phyloP scores from a whole-genome alignment of 805 yeast species.

The Spathaspora girioi region DNA sequence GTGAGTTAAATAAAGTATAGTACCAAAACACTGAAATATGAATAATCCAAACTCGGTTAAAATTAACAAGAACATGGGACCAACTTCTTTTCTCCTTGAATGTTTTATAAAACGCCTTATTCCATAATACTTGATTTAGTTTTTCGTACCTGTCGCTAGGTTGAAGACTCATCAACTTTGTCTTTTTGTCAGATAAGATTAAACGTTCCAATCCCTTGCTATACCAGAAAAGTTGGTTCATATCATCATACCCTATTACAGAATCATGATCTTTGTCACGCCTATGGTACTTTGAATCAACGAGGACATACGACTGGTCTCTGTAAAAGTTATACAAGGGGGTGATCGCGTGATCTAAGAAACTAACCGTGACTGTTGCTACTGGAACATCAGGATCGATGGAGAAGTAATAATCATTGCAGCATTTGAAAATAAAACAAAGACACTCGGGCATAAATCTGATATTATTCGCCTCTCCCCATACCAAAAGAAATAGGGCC shows the following conservation, averaged over 20 bases:
- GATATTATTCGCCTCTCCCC: constrained; percentile 90
- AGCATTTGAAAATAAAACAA: constrained; percentile 80
- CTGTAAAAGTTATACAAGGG: constrained; percentile 67
- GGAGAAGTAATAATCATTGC: constrained; percentile 61
- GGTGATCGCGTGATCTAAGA: constrained; percentile 66
- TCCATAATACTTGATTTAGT: constrained; percentile 62
- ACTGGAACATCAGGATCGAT: constrained; percentile 31
- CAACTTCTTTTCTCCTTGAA: constrained; percentile 72
- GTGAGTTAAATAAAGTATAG: constrained; percentile 65
- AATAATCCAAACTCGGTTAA: constrained; percentile 76
- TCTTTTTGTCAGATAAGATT: constrained; percentile 39
- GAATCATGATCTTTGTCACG: constrained; percentile 62
- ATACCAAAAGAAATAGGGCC: constrained; percentile 65
- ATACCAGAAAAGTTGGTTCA: constrained; percentile 86
- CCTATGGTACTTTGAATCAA: constrained; percentile 42
- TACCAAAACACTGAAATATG: constrained; percentile 77
- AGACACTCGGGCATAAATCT: constrained; percentile 88
- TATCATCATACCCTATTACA: constrained; percentile 84
- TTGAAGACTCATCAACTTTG: constrained; percentile 49
- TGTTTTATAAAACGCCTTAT: constrained; percentile 66
- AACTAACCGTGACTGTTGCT: constrained; percentile 32
- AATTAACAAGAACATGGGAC: constrained; percentile 70
- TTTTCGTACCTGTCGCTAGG: constrained; percentile 52
- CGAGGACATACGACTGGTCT: constrained; percentile 47
- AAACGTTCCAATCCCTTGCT: constrained; percentile 63